Base-by-base conservation (phyloP, 345 rosid species). In the Salix purpurea region DNA sequence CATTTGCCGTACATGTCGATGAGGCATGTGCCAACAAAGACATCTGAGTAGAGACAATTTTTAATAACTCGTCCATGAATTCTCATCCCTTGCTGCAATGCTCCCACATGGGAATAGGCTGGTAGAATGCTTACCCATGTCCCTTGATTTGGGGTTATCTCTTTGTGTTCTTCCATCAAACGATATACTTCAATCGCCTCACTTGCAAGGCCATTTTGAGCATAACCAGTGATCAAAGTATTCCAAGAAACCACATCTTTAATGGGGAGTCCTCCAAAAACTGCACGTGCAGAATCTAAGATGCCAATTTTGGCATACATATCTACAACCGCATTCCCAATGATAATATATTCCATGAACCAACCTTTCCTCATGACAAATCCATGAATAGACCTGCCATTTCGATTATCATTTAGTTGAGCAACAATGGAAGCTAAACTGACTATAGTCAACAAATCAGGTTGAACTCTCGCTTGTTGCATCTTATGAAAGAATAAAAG, bases 221-320 rank as follows among this genome's bases (percentile, higher is more conserved):
- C 89, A 72, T 81, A 91, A 69, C 96, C 93, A 78, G 90, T 79
- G 80, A 92, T 90, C 90, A 94, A 86, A 16, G 94, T 90, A 78
- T 92, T 94, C 97, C 97, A 94, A 46, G 97, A 92, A 56, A 92
- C 90, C 56, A 89, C 93, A 82, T 94, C 86, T 86, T 91, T 94
- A 72, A 83, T 74, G 0, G 87, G 90, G 76, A 90, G 89, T 71
- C 67, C 70, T 78, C 89, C 84, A 78, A 94, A 94, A 73, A 91
- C 90, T 73, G 85, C 93, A 70, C 84, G 67, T 32, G 95, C 95
- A 78, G 83, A 84, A 58, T 94, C 92, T 23, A 89, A 86, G 84
- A 79, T 77, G 71, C 89, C 90, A 82, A 93, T 87, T 85, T 94
- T 94, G 58, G 97, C 91, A 82, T 92, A 94, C 98, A 94, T 92